Percentiles rank a stretch among this genome's conserved stretches.
Conservation (phyloP, 768 basidiomycete genomes). For the Auriculariales sp. region DNA sequence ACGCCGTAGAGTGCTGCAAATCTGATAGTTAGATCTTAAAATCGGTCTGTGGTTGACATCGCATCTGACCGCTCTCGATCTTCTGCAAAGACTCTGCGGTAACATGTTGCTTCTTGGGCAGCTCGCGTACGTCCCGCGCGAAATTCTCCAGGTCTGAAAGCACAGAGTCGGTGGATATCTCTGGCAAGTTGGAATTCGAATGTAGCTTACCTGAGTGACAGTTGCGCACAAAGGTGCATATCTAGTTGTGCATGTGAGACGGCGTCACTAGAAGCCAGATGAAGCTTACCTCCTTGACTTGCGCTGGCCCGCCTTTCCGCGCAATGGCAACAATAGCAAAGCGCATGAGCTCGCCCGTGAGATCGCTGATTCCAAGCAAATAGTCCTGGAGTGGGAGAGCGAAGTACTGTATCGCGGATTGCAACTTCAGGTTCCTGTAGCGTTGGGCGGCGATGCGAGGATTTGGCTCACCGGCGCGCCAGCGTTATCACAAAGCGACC, state of each 20-base stretch:
- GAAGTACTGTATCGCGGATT: constrained; percentile 45
- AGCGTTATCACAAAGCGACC: constrained; percentile 41
- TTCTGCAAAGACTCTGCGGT: constrained; percentile 82
- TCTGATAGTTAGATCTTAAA: not conserved
- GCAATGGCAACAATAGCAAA: constrained; percentile 77
- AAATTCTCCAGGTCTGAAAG: constrained; percentile 62
- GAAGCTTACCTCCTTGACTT: constrained; percentile 24
- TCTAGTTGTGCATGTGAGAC: constrained; percentile 16
- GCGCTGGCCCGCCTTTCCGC: constrained; percentile 27
- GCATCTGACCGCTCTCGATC: constrained; percentile 85
- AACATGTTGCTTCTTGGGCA: constrained; percentile 79
- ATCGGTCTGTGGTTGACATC: constrained; percentile 3
- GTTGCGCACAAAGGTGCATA: constrained; percentile 56
- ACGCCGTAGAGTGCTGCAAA: constrained; percentile 8
- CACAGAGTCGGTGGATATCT: not conserved
- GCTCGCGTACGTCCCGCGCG: constrained; percentile 50
- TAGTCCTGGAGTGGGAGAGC: constrained; percentile 71
- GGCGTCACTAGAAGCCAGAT: not conserved
- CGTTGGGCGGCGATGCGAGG: not conserved
- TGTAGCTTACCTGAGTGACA: constrained; percentile 49
- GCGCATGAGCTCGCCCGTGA: constrained; percentile 95
- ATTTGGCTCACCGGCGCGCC: constrained; percentile 45
- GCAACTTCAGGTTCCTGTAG: not conserved
- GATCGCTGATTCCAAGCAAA: constrained; percentile 80
- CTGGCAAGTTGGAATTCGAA: not conserved